Evolutionary conservation across 495 filamentous ascomycete species (phyloP).

Genomic region (Pseudomonodictys pantanalensis): DNA sequence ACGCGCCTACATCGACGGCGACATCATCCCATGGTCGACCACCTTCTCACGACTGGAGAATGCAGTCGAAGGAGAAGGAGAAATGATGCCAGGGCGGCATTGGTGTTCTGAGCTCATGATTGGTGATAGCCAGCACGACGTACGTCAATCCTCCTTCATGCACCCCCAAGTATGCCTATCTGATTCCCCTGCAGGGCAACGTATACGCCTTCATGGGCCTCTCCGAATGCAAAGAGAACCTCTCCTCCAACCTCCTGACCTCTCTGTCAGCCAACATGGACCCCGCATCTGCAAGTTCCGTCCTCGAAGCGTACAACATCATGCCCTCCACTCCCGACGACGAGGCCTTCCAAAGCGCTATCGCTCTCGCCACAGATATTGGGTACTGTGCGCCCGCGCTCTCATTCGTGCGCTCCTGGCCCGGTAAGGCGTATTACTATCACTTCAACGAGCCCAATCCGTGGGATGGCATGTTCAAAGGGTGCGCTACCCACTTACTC

Average conservation of each 20-base stretch:
- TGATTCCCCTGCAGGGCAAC: conserved; percentile 30
- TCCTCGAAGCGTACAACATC: conserved; percentile 42
- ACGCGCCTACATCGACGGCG: conserved; percentile 41
- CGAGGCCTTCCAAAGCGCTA: conserved; percentile 36
- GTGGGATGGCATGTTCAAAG: conserved; percentile 49
- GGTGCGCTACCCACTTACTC: conserved; percentile 45
- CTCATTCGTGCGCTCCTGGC: conserved; percentile 41
- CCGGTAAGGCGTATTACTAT: conserved; percentile 46
- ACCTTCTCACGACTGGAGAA: conserved; percentile 33
- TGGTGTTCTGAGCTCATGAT: conserved; percentile 46
- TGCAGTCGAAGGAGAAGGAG: conserved; percentile 16
- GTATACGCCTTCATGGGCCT: conserved; percentile 34
- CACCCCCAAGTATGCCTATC: background rate
- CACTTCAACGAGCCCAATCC: conserved; percentile 52
- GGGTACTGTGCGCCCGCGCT: conserved; percentile 44
- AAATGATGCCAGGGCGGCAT: background rate
- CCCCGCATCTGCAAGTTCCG: conserved; percentile 23
- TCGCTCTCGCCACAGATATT: conserved; percentile 46
- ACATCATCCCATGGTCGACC: conserved; percentile 38
- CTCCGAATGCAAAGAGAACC: conserved; percentile 32
- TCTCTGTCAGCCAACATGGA: conserved; percentile 35
- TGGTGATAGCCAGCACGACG: conserved; percentile 46
- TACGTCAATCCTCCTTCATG: conserved; percentile 25
- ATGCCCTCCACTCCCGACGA: conserved; percentile 38
- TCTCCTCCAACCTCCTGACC: conserved; percentile 38